Percentiles rank a stretch among this genome's conserved stretches.
These are phyloP conservation scores for Chamaecrista fasciculata DNA, from an alignment of 306 rosid genomes.

Conservation along the genomic window DNA sequence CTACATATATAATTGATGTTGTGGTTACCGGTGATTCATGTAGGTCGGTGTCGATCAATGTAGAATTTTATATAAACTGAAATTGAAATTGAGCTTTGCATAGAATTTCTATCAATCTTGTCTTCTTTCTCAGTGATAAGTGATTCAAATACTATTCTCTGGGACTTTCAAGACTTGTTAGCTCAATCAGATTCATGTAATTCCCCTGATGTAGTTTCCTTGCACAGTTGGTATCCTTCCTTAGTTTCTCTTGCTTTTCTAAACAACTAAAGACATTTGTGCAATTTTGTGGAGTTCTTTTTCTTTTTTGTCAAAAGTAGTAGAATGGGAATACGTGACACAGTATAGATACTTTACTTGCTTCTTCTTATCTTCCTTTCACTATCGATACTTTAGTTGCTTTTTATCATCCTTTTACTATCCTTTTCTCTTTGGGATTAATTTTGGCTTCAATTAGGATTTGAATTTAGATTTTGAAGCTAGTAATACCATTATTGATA, in stretches of 20 bases:
- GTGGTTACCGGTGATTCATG: neutral
- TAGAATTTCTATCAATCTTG: neutral
- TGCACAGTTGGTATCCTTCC: neutral
- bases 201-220: neutral
- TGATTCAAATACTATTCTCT: no score
- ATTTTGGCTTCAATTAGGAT: no score
- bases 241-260: neutral
- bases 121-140: neutral
- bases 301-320: neutral
- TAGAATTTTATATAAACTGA: neutral
- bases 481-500: neutral
- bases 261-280: neutral
- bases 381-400: no score
- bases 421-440: no score
- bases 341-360: neutral
- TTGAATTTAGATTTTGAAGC: no score
- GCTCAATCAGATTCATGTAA: neutral
- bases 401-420: no score
- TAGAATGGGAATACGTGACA: neutral
- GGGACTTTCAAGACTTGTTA: neutral
- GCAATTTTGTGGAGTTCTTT: neutral
- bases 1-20: neutral
- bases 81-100: neutral
- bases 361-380: no score
- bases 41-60: neutral